These are phyloP conservation scores for Trichophyton simii DNA, from an alignment of 2,329 filamentous ascomycete species.

Conservation along the genomic window DNA sequence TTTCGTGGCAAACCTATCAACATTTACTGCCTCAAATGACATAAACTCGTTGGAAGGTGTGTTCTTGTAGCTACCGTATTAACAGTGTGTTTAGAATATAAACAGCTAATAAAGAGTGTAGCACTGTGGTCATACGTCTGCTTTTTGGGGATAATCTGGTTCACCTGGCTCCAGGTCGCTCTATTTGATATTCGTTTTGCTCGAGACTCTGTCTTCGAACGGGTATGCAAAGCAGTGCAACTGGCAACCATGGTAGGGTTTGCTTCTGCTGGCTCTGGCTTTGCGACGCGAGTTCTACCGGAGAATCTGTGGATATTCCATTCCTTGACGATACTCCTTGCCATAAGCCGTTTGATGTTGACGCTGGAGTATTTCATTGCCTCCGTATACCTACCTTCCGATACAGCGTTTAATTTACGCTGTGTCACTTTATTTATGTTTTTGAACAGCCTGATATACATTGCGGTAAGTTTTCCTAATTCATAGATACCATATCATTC, in stretches of 20 bases:
- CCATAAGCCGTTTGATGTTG: slow-evolving; percentile 42
- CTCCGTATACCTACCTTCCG: slow-evolving; percentile 14
- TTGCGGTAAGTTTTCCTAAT: neutral
- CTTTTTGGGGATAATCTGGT: slow-evolving; percentile 50
- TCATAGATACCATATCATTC: neutral
- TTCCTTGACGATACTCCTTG: slow-evolving; percentile 33
- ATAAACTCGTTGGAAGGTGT: slow-evolving; percentile 38
- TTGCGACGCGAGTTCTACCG: slow-evolving; percentile 24
- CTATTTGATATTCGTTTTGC: slow-evolving; percentile 56
- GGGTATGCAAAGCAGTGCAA: slow-evolving; percentile 46
- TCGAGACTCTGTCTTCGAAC: slow-evolving; percentile 52
- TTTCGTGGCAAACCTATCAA: slow-evolving; percentile 52
- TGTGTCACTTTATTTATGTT: neutral
- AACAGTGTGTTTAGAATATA: neutral
- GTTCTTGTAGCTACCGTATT: slow-evolving; percentile 1
- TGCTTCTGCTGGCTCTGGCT: slow-evolving; percentile 44
- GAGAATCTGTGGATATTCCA: slow-evolving; percentile 35
- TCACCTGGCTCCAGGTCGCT: slow-evolving; percentile 54
- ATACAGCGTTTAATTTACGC: neutral
- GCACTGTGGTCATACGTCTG: slow-evolving; percentile 38
- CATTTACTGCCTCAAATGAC: slow-evolving; percentile 46
- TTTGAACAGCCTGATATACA: neutral
- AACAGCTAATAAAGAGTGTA: slow-evolving; percentile 10
- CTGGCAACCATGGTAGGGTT: slow-evolving; percentile 55
- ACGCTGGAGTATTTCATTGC: slow-evolving; percentile 42